phyloP scores from a whole-genome alignment of 1,139 yeast species.

The Protomyces gravidus region DNA sequence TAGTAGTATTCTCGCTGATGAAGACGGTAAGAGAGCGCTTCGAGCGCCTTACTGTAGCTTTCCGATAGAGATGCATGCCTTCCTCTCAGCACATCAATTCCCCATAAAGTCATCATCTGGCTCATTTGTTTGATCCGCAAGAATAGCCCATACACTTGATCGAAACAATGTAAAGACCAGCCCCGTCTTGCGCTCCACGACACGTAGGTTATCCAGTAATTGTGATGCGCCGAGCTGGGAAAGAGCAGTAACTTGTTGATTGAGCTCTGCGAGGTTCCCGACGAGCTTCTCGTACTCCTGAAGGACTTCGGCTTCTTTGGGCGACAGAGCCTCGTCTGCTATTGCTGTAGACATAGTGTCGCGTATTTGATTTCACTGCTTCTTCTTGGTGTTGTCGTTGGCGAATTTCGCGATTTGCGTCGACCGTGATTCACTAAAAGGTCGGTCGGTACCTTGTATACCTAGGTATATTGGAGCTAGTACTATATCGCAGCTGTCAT shows the following conservation, averaged over 20 bases:
- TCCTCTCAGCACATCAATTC: background rate
- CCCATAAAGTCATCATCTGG: background rate
- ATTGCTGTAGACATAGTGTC: background rate
- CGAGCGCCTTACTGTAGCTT: too few species aligned
- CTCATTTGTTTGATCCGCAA: slow-evolving; percentile 18
- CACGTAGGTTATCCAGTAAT: slow-evolving; percentile 49
- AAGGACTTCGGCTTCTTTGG: slow-evolving; percentile 21
- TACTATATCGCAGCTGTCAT: too few species aligned
- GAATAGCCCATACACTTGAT: slow-evolving; percentile 49
- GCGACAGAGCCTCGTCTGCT: slow-evolving; percentile 1
- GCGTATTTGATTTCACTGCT: too few species aligned
- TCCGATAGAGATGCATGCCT: background rate
- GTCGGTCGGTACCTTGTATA: too few species aligned
- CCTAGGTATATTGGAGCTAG: too few species aligned
- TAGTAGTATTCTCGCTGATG: too few species aligned
- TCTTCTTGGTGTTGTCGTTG: too few species aligned
- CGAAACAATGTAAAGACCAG: slow-evolving; percentile 57
- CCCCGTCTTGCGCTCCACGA: slow-evolving; percentile 54
- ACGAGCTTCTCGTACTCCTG: slow-evolving; percentile 23
- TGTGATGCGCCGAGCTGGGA: slow-evolving; percentile 41
- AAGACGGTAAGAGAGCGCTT: too few species aligned
- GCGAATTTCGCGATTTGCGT: too few species aligned
- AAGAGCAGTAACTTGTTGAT: slow-evolving; percentile 28
- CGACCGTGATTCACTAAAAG: too few species aligned
- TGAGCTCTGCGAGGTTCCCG: slow-evolving; percentile 34